Conservation (phyloP, 2,329 filamentous ascomycete species). For the Curvularia spicifera region DNA sequence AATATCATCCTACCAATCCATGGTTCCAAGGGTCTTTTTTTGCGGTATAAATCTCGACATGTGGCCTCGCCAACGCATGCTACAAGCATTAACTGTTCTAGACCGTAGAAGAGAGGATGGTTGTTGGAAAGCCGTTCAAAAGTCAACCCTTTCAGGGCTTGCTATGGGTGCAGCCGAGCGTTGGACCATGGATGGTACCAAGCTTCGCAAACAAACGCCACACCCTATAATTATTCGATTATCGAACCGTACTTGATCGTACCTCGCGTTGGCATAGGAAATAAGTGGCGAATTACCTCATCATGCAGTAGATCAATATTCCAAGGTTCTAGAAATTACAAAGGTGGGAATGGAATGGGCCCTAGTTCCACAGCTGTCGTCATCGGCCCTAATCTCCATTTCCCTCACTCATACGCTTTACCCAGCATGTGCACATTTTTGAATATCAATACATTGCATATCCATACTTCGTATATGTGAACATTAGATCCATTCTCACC, state of each 20-base stretch:
- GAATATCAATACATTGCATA: slow-evolving; percentile 14
- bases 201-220: not conserved
- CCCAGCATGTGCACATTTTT: not conserved
- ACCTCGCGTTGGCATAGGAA: not conserved
- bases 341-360: not conserved
- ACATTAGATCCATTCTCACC: not conserved
- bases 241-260: not conserved
- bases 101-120: slow-evolving; percentile 1
- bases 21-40: not conserved
- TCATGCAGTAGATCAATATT: slow-evolving; percentile 10
- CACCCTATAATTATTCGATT: not conserved
- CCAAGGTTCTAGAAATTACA: slow-evolving; percentile 16
- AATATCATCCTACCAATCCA: no score
- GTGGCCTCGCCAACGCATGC: not conserved
- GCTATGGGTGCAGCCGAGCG: not conserved
- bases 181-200: not conserved
- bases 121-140: slow-evolving; percentile 6
- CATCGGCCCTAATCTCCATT: not conserved
- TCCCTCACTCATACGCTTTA: not conserved
- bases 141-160: not conserved
- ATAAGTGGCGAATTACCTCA: not conserved
- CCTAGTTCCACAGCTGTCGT: slow-evolving; percentile 12
- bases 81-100: slow-evolving; percentile 5
- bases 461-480: slow-evolving; percentile 9
- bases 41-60: not conserved